These are phyloP conservation scores for Cadophora sp. DNA, from an alignment of 2,329 filamentous ascomycete genomes.

Conservation along the genomic window DNA sequence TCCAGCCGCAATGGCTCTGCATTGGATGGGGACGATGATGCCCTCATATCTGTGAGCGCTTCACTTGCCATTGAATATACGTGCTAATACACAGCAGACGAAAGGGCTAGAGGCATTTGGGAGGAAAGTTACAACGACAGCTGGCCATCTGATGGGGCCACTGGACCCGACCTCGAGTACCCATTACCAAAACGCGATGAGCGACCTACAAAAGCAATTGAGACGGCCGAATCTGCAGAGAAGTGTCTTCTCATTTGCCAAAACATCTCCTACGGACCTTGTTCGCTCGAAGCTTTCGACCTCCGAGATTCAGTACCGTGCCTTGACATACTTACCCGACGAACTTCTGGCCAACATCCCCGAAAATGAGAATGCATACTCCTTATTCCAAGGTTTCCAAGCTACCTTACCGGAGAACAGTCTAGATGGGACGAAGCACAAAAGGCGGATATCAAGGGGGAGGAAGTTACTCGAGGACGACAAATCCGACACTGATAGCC, in stretches of 20 bases:
- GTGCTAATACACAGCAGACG: conserved; percentile 59
- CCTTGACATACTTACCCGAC: conserved; percentile 86
- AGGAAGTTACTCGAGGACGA: conserved; percentile 77
- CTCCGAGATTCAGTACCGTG: conserved; percentile 91
- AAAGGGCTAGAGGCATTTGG: conserved; percentile 91
- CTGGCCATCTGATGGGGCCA: conserved; percentile 84
- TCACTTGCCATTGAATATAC: neutral
- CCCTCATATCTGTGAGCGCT: conserved; percentile 45
- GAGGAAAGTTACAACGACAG: conserved; percentile 93
- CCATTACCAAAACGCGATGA: conserved; percentile 88
- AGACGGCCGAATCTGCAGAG: conserved; percentile 84
- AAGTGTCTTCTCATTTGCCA: conserved; percentile 88
- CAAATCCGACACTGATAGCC: conserved; percentile 59
- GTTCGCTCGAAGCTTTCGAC: conserved; percentile 91
- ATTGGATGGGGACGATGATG: conserved; percentile 42
- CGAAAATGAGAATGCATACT: conserved; percentile 84
- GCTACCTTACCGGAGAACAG: conserved; percentile 76
- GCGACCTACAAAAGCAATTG: conserved; percentile 87
- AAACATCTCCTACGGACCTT: conserved; percentile 90
- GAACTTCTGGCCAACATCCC: conserved; percentile 90
- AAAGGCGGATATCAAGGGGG: conserved; percentile 74
- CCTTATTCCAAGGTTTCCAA: conserved; percentile 95
- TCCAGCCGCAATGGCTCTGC: conserved; percentile 45
- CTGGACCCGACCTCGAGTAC: conserved; percentile 61
- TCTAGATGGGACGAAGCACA: conserved; percentile 73